These are phyloP conservation scores for Tribonema minus DNA, from an alignment of 108 stramenopile genomes.

Conservation along the genomic window DNA sequence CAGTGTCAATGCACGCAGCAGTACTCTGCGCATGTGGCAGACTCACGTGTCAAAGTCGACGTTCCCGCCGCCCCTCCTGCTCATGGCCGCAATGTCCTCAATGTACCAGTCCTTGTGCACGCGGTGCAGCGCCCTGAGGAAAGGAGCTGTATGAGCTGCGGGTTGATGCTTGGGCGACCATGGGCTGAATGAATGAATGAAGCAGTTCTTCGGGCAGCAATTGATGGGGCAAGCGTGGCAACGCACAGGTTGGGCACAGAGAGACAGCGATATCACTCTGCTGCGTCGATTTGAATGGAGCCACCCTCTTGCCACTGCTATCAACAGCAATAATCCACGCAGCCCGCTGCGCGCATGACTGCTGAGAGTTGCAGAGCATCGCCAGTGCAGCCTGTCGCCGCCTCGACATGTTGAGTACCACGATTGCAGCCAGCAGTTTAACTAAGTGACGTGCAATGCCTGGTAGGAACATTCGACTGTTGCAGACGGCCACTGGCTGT, in stretches of 20 bases:
- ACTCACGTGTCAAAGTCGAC: conserved; percentile 38
- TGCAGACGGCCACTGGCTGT: too few species aligned
- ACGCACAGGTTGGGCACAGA: neutral
- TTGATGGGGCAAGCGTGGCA: neutral
- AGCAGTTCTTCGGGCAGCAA: neutral
- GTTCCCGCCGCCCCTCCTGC: conserved; percentile 17
- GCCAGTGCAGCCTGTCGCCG: too few species aligned
- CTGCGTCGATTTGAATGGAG: neutral
- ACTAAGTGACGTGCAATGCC: too few species aligned
- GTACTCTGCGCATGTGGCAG: neutral
- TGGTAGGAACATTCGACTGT: too few species aligned
- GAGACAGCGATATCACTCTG: neutral
- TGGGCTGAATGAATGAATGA: neutral
- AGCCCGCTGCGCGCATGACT: too few species aligned
- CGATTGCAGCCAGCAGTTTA: too few species aligned
- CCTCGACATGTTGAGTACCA: too few species aligned
- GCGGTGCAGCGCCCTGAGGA: neutral
- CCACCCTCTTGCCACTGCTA: neutral
- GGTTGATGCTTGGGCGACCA: neutral
- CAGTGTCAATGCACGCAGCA: neutral
- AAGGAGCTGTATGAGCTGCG: neutral
- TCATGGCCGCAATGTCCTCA: conserved; percentile 10
- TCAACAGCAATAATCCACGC: too few species aligned
- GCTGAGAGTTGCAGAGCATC: too few species aligned
- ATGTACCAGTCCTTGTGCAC: conserved; percentile 24